Evolutionary conservation across 2,329 filamentous ascomycete species (phyloP), one percentile per base, ranked within the genome.

Genomic region (Diplodia seriata): DNA sequence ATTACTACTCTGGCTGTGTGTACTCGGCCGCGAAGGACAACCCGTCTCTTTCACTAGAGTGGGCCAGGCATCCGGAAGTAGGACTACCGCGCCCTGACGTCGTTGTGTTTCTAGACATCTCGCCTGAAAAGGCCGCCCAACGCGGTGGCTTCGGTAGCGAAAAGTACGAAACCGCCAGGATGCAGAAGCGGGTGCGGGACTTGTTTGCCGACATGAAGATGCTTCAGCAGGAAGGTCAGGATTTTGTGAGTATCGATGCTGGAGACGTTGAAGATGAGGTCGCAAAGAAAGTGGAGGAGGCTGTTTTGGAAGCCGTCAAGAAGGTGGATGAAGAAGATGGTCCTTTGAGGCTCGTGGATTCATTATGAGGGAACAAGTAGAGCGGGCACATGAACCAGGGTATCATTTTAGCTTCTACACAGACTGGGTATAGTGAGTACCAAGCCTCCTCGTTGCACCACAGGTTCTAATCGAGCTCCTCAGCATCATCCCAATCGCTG

Each of bases 1-100:
- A 98, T 82, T 97, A 96, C 77, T 94, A 97, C 82, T 95, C 91
- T 23, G 95, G 95, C 66, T 91, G 94, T 68, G 93, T 97, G 61
- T 99, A 98, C 82, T 93, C 90, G 29, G 92, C 93, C 0, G 94
- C 95, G 3, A 98, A 98, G 77, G 84, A 87, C 54, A 92, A 92
- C 72, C 87, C 89, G 0, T 78, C 83, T 1, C 85, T 97, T 14
- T 82, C 86, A 0, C 83, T 97, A 0, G 80, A 85, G 0, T 99
- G 95, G 94, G 93, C 93, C 8, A 89, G 92, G 72, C 85, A 89
- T 18, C 92, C 94, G 1, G 95, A 98, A 74, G 85, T 92, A 15
- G 94, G 94, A 0, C 85, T 99, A 0, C 94, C 95, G 1, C 87
- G 91, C 4, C 94, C 95, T 0, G 95, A 99, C 81, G 77, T 94